phyloP scores from a whole-genome alignment of 2,329 filamentous ascomycete species.

The Neofusicoccum cordaticola region DNA sequence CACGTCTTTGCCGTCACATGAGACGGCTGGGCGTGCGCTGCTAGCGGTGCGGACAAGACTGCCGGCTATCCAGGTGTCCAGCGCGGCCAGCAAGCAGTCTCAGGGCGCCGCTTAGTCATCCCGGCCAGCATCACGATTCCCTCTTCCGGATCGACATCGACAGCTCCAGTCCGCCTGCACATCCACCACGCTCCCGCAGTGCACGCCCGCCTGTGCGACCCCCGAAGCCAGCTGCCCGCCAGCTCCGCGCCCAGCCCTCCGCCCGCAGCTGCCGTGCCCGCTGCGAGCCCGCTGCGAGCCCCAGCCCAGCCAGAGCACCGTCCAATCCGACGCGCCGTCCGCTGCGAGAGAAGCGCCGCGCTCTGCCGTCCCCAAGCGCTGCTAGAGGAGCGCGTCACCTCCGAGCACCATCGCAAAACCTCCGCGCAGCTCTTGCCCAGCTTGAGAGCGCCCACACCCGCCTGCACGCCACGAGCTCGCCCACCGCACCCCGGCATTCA shows the following conservation, averaged over 20 bases:
- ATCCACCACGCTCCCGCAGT: slow-evolving; percentile 2
- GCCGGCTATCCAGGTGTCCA: not conserved
- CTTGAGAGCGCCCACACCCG: not conserved
- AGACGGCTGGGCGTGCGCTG: not conserved
- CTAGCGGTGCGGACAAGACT: not conserved
- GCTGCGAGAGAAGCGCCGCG: slow-evolving; percentile 1
- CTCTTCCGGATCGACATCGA: slow-evolving; percentile 15
- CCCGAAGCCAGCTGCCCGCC: not conserved
- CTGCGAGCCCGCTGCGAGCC: not conserved
- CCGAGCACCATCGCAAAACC: slow-evolving; percentile 1
- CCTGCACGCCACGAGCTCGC: not conserved
- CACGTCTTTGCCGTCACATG: not conserved
- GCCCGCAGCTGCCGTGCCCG: not conserved
- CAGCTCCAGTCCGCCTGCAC: slow-evolving; percentile 8
- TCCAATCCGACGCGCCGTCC: slow-evolving; percentile 8
- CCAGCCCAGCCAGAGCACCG: not conserved
- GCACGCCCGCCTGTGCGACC: slow-evolving; percentile 9
- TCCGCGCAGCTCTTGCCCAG: not conserved
- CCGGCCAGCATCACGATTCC: slow-evolving; percentile 16
- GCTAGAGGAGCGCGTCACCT: not conserved
- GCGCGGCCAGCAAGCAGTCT: not conserved
- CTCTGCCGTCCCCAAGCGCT: slow-evolving; percentile 1
- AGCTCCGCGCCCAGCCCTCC: not conserved
- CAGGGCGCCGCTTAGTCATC: slow-evolving; percentile 7
- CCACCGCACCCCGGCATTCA: not conserved